phyloP scores from a whole-genome alignment of 1,284 basidiomycete genomes.

The Heterobasidion parviporum region DNA sequence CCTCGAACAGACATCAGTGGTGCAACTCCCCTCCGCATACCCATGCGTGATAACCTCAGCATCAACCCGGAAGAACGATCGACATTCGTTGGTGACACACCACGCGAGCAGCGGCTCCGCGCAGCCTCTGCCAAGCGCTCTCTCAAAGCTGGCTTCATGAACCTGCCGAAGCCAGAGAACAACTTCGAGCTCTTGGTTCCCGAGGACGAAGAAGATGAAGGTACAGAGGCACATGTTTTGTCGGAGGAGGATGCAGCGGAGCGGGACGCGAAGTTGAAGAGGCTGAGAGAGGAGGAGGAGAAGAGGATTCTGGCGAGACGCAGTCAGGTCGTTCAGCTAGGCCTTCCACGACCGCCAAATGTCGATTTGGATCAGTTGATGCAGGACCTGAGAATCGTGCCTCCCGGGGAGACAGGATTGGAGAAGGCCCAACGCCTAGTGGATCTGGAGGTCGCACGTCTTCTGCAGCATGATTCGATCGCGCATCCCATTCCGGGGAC shows the following conservation, averaged over 20 bases:
- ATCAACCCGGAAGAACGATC: slow-evolving; percentile 73
- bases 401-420: slow-evolving; percentile 37
- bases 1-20: slow-evolving; percentile 45
- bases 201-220: slow-evolving; percentile 70
- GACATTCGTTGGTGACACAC: slow-evolving; percentile 55
- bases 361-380: slow-evolving; percentile 69
- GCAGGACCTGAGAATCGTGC: slow-evolving; percentile 40
- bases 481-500: slow-evolving; percentile 88
- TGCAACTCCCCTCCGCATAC: slow-evolving; percentile 81
- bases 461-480: slow-evolving; percentile 87
- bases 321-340: slow-evolving; percentile 75
- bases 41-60: slow-evolving; percentile 83
- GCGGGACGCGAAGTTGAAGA: slow-evolving; percentile 73
- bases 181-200: slow-evolving; percentile 95
- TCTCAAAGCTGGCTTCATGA: slow-evolving; percentile 76
- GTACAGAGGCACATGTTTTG: slow-evolving; percentile 28
- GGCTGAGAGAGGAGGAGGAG: slow-evolving; percentile 71
- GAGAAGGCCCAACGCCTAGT: slow-evolving; percentile 58
- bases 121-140: slow-evolving; percentile 60
- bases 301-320: slow-evolving; percentile 72
- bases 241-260: slow-evolving; percentile 88
- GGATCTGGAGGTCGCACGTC: slow-evolving; percentile 69
- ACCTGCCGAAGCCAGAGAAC: slow-evolving; percentile 90
- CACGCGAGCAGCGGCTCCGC: slow-evolving; percentile 64
- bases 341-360: slow-evolving; percentile 81